Conservation (phyloP, 768 basidiomycete species). For the Suillus subluteus region DNA sequence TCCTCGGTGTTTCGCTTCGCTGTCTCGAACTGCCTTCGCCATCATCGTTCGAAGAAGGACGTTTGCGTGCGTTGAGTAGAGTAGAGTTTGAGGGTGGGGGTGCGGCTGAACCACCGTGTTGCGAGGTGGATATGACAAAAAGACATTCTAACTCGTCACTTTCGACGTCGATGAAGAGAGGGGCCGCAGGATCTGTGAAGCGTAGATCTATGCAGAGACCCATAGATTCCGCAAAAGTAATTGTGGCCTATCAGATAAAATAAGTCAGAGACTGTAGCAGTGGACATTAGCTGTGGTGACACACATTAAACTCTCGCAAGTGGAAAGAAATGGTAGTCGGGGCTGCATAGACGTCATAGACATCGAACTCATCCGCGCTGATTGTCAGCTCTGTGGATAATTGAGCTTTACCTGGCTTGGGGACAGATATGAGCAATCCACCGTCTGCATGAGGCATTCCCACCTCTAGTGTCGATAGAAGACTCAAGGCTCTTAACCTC, state of each 20-base stretch:
- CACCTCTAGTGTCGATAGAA: constrained; percentile 68
- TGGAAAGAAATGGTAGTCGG: constrained; percentile 79
- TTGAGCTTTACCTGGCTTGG: constrained; percentile 55
- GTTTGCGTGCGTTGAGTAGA: constrained; percentile 23
- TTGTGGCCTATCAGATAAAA: constrained; percentile 61
- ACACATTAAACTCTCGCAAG: constrained; percentile 82
- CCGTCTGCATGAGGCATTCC: neutral
- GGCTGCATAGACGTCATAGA: constrained; percentile 64
- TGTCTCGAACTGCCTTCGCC: constrained; percentile 24
- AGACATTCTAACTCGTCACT: constrained; percentile 65
- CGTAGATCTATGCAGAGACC: constrained; percentile 66
- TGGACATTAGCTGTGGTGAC: neutral
- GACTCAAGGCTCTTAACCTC: constrained; percentile 70
- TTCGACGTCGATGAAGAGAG: constrained; percentile 79
- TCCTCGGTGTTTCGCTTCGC: constrained; percentile 42
- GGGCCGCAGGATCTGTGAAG: constrained; percentile 74
- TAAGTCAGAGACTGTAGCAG: constrained; percentile 8
- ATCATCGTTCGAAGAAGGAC: constrained; percentile 22
- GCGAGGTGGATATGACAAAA: constrained; percentile 81
- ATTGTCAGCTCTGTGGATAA: constrained; percentile 78
- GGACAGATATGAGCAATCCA: constrained; percentile 3
- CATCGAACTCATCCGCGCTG: constrained; percentile 80
- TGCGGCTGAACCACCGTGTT: constrained; percentile 43
- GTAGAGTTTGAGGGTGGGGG: constrained; percentile 19
- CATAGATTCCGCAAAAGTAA: constrained; percentile 77